These are phyloP conservation scores for Diaporthe batatas DNA, from an alignment of 2,329 filamentous ascomycete genomes.

Conservation along the genomic window DNA sequence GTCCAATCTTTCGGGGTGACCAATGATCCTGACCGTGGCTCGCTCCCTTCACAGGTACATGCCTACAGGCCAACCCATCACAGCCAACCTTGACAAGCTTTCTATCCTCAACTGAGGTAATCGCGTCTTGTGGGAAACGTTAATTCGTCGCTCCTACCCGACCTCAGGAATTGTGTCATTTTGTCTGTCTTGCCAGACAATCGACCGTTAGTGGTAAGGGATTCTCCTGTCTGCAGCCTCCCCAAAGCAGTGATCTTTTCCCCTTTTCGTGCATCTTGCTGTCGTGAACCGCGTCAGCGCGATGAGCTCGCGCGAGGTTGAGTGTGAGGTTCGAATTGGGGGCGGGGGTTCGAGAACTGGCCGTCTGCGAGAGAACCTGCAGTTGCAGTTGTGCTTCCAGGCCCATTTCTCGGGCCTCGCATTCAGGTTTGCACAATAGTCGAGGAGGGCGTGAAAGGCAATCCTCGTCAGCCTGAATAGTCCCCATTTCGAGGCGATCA, in stretches of 20 bases:
- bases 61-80: slow-evolving; percentile 55
- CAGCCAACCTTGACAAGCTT: slow-evolving; percentile 49
- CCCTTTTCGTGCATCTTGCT: slow-evolving; percentile 24
- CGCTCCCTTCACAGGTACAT: slow-evolving; percentile 57
- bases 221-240: slow-evolving; percentile 44
- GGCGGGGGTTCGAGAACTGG: slow-evolving; percentile 1
- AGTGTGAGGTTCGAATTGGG: slow-evolving; percentile 11
- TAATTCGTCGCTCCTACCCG: slow-evolving; percentile 73
- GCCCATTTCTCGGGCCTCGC: slow-evolving; percentile 9
- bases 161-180: slow-evolving; percentile 64
- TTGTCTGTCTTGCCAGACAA: slow-evolving; percentile 57
- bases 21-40: slow-evolving; percentile 45
- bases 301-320: slow-evolving; percentile 17
- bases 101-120: slow-evolving; percentile 54
- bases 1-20: background rate
- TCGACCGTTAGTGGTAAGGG: slow-evolving; percentile 68
- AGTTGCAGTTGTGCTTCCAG: slow-evolving; percentile 17
- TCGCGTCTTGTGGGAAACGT: slow-evolving; percentile 71
- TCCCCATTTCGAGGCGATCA: slow-evolving; percentile 24
- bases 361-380: slow-evolving; percentile 2
- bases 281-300: slow-evolving; percentile 15
- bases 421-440: slow-evolving; percentile 4
- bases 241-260: slow-evolving; percentile 25
- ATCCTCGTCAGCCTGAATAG: slow-evolving; percentile 14
- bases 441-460: slow-evolving; percentile 2